phyloP scores from a whole-genome alignment of 768 basidiomycete species.

The Auriculariales sp. region DNA sequence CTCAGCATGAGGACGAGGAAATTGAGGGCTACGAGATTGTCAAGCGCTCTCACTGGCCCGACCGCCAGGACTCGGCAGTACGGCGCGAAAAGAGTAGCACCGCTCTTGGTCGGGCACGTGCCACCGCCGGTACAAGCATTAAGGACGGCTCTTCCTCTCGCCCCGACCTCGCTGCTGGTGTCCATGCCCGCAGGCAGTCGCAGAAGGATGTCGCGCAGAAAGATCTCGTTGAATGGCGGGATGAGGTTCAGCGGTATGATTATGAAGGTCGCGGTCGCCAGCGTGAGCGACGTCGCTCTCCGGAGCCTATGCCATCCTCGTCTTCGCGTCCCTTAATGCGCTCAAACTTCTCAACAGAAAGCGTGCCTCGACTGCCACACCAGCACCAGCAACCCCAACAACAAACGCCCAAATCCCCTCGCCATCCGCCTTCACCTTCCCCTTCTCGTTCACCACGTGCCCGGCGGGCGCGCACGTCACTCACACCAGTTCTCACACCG shows the following conservation, averaged over 20 bases:
- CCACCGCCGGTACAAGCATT: conserved; percentile 26
- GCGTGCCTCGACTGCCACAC: neutral
- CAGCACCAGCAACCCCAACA: neutral
- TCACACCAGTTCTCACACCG: conserved; percentile 25
- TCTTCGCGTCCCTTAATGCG: neutral
- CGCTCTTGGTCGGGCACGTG: conserved; percentile 37
- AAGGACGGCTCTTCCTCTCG: conserved; percentile 9
- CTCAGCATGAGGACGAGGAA: conserved; percentile 29
- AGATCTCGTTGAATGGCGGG: conserved; percentile 7
- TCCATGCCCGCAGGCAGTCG: neutral
- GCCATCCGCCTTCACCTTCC: conserved; percentile 41
- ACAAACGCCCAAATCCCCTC: conserved; percentile 17
- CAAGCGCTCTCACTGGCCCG: conserved; percentile 75
- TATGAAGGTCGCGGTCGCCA: neutral
- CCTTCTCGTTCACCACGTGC: conserved; percentile 26
- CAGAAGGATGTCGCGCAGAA: neutral
- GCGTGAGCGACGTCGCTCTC: neutral
- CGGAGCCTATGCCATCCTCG: neutral
- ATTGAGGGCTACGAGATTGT: conserved; percentile 45
- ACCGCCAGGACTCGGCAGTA: conserved; percentile 56
- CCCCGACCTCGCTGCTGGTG: too few species aligned
- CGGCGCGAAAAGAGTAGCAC: conserved; percentile 56
- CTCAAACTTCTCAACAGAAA: neutral
- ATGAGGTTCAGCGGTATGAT: neutral
- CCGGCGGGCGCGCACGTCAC: conserved; percentile 17